phyloP scores from a whole-genome alignment of 768 basidiomycete species.

The Dioszegia aurantiaca region DNA sequence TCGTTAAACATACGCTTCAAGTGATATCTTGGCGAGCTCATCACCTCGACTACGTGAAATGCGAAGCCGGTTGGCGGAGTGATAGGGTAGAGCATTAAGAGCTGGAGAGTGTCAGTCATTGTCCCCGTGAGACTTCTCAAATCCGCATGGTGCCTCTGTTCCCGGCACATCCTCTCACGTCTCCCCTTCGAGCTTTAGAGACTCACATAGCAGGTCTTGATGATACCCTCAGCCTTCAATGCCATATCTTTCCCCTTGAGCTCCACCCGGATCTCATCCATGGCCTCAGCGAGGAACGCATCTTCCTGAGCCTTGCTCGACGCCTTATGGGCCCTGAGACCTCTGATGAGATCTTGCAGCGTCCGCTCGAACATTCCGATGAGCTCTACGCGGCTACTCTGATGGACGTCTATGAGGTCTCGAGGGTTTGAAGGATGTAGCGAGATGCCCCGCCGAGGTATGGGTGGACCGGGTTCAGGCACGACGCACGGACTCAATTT shows the following conservation, averaged over 20 bases:
- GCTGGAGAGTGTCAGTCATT: slow-evolving; percentile 56
- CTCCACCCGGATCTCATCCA: slow-evolving; percentile 70
- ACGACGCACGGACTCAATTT: background rate
- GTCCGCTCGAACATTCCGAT: slow-evolving; percentile 88
- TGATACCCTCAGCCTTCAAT: slow-evolving; percentile 86
- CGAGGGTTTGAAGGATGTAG: too few relatives aligned
- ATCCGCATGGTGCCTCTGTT: too few relatives aligned
- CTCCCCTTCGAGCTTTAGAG: too few relatives aligned
- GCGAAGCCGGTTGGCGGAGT: slow-evolving; percentile 89
- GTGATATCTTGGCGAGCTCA: slow-evolving; percentile 88
- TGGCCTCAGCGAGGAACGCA: slow-evolving; percentile 66
- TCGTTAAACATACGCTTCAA: slow-evolving; percentile 61
- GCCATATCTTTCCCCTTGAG: slow-evolving; percentile 93
- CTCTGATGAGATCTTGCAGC: slow-evolving; percentile 89
- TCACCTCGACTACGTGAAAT: slow-evolving; percentile 95
- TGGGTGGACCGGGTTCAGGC: background rate
- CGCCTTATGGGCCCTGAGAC: slow-evolving; percentile 88
- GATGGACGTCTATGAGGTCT: too few relatives aligned
- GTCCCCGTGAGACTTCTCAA: slow-evolving; percentile 22
- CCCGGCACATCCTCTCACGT: too few relatives aligned
- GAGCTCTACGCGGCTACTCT: too few relatives aligned
- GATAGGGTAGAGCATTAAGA: slow-evolving; percentile 88
- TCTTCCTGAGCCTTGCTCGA: slow-evolving; percentile 83
- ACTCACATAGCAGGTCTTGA: slow-evolving; percentile 96
- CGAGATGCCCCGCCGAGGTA: too few relatives aligned